Evolutionary conservation across 2,329 filamentous ascomycete genomes (phyloP), one percentile per base, ranked within the genome.

Genomic region (Fusarium keratoplasticum): DNA sequence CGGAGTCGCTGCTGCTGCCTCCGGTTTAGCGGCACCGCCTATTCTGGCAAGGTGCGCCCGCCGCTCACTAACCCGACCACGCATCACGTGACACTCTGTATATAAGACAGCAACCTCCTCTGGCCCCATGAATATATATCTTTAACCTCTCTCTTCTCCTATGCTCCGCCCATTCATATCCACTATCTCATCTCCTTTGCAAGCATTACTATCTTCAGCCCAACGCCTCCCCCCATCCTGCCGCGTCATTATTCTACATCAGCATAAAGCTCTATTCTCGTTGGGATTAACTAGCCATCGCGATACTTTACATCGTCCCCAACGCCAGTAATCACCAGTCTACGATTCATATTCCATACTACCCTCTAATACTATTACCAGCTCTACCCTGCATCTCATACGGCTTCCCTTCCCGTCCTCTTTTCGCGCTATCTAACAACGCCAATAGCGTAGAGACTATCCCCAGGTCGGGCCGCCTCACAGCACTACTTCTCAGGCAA

Each of bases 61-160:
- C 60, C 59, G 22, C 22, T 4, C 10, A 9, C 25, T 4, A 1
- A 3, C 52, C 29, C 20, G 27, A 27, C 29, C n/a, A 6, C 22
- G 1, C 35, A 63, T 63, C 65, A 67, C 65, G 58, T 67, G 65
- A 63, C 52, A 1, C 31, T 16, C 59, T 44, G 6, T 63, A 67
- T 67, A 67, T 67, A 67, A 63, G 65, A 61, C 35, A 52, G 14
- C 29, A 10, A 59, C 58, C 59, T 33, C 58, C 5, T 58, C 59
- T 13, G 25, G n/a, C 58, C 58, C 36, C 59, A 13, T n/a, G n/a
- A 63, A 62, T 50, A 58, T 63, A 31, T 63, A 67, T 59, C 65
- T 63, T 67, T 58, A 52, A 67, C 65, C 22, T 63, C 65, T 60
- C 18, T n/a, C 42, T 52, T 18, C 22, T 67, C 38, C 52, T 31